Evolutionary conservation across 1,139 yeast genomes (phyloP).

Genomic region (Kodamaea sp.): DNA sequence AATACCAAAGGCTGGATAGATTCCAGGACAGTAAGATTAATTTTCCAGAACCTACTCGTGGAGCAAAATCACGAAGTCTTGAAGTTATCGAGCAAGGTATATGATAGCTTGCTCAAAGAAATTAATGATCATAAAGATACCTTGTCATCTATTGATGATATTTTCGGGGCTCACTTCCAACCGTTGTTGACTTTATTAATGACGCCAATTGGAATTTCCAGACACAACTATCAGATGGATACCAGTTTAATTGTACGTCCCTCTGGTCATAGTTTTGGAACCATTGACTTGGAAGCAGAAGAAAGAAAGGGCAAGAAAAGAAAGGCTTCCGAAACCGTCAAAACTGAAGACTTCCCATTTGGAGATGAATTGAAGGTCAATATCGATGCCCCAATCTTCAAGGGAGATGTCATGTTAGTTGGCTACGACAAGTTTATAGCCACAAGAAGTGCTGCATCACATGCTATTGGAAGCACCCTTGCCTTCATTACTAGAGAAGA

Average conservation of each 20-base stretch:
- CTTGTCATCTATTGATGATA: constrained; percentile 41
- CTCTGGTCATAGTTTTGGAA: constrained; percentile 59
- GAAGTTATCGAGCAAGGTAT: constrained; percentile 63
- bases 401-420: constrained; percentile 87
- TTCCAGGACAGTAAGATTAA: constrained; percentile 66
- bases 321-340: constrained; percentile 25
- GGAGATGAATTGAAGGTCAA: constrained; percentile 59
- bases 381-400: constrained; percentile 89
- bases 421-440: constrained; percentile 74
- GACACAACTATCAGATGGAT: constrained; percentile 87
- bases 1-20: constrained; percentile 77
- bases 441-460: constrained; percentile 76
- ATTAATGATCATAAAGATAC: constrained; percentile 28
- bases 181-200: constrained; percentile 71
- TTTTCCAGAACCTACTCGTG: constrained; percentile 83
- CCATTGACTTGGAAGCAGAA: constrained; percentile 24
- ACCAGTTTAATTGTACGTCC: constrained; percentile 73
- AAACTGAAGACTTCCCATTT: constrained; percentile 51
- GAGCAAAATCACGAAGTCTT: constrained; percentile 84
- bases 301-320: constrained; percentile 38
- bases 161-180: constrained; percentile 54
- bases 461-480: constrained; percentile 72
- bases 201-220: constrained; percentile 94
- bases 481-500: constrained; percentile 51
- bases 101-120: constrained; percentile 55